These are phyloP conservation scores for Auricularia auricula-judae DNA, from an alignment of 768 basidiomycete species.

Conservation along the genomic window DNA sequence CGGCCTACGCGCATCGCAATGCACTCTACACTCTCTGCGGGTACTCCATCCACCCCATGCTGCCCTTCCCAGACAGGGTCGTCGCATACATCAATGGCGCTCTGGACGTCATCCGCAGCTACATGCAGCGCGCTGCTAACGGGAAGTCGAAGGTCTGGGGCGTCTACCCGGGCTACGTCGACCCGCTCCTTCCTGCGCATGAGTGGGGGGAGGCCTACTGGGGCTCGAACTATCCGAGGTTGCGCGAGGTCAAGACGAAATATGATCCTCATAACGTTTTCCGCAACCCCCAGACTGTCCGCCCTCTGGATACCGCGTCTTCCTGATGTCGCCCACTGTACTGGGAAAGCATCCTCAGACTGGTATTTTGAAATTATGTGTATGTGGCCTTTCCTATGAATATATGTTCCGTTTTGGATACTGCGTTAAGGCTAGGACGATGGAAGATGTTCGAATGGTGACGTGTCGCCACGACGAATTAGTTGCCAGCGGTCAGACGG, in stretches of 20 bases:
- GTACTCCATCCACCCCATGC: slow-evolving; percentile 1
- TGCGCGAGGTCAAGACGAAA: slow-evolving; percentile 22
- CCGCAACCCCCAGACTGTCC: background rate
- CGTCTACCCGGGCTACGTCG: slow-evolving; percentile 3
- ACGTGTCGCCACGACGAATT: too few relatives aligned
- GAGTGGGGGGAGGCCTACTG: slow-evolving; percentile 18
- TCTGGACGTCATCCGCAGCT: background rate
- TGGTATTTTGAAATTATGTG: too few relatives aligned
- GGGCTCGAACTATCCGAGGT: slow-evolving; percentile 22
- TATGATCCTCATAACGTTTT: slow-evolving; percentile 9
- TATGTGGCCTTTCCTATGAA: too few relatives aligned
- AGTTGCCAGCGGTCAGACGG: too few relatives aligned
- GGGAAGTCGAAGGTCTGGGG: background rate
- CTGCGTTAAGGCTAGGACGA: too few relatives aligned
- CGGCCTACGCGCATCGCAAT: slow-evolving; percentile 1
- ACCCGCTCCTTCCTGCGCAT: background rate
- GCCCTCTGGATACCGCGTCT: background rate
- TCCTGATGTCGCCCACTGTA: too few relatives aligned
- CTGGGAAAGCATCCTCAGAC: too few relatives aligned
- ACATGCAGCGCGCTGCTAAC: background rate
- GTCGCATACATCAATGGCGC: background rate
- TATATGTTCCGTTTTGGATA: too few relatives aligned
- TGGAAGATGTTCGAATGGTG: too few relatives aligned
- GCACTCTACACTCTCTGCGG: slow-evolving; percentile 1
- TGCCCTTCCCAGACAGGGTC: slow-evolving; percentile 1